These are phyloP conservation scores for Podospora didyma DNA, from an alignment of 495 filamentous ascomycete species.

Conservation along the genomic window DNA sequence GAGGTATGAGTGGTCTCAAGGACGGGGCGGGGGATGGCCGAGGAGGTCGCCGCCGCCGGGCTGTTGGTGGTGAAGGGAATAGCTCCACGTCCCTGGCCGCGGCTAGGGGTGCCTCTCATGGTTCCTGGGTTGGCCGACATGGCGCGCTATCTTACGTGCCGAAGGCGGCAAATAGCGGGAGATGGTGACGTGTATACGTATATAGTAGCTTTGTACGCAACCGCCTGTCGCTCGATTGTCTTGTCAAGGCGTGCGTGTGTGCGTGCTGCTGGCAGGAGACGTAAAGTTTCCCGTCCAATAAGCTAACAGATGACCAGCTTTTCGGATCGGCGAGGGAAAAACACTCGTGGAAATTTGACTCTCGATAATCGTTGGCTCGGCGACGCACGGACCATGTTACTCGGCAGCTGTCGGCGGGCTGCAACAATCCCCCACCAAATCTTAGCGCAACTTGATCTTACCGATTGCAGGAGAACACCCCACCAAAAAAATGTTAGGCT, in stretches of 20 bases:
- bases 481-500: not conserved
- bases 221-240: not conserved
- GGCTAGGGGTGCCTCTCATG: slow-evolving; percentile 58
- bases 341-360: slow-evolving; percentile 15
- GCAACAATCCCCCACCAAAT: slow-evolving; percentile 5
- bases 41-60: slow-evolving; percentile 60
- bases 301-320: slow-evolving; percentile 3
- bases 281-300: slow-evolving; percentile 9
- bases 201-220: not conserved
- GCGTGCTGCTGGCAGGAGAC: not conserved
- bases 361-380: slow-evolving; percentile 15
- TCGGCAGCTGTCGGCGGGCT: not conserved
- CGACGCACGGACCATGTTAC: slow-evolving; percentile 19
- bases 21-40: slow-evolving; percentile 80
- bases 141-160: not conserved
- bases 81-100: slow-evolving; percentile 58
- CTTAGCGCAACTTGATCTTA: not conserved
- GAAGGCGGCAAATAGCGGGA: not conserved
- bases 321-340: slow-evolving; percentile 1
- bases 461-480: not conserved
- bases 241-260: not conserved
- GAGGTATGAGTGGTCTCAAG: slow-evolving; percentile 55
- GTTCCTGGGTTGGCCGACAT: slow-evolving; percentile 38
- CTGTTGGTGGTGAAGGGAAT: slow-evolving; percentile 66
- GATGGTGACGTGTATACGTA: not conserved